Base-by-base conservation (phyloP, 768 basidiomycete genomes). In the Rhodotorula sphaerocarpa region DNA sequence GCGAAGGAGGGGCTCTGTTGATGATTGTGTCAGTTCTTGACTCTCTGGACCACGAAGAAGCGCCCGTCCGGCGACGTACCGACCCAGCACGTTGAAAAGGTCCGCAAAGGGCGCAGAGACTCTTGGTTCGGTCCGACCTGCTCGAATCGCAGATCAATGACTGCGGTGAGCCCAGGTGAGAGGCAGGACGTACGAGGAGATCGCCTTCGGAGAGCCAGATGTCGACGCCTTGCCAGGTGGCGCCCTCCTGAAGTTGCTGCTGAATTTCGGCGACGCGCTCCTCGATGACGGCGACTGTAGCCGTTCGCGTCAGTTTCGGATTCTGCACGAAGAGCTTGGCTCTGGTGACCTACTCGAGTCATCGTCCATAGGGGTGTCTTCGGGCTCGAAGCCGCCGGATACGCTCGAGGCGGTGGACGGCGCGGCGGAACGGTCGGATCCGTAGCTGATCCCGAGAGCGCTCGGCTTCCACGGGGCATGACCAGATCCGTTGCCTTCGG, bases 131-230 rank as follows among this genome's bases (percentile, higher is more conserved):
- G 5, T 0, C 51, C 66, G 28, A 67, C 61, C 66, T 67, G 59
- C 2, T 5, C 1, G 45, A 20, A 7, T 5, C 6, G 23, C 5
- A 15, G 7, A 56, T 57, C 50, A 61, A 46, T 11, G 15, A 3
- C n/a, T 21, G 41, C 21, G 27, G 7, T 20, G 41, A 28, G 33
- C 0, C 20, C 1, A 25, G 21, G 44, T 31, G 4, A 25, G 45
- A 23, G 14, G 25, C 3, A 20, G 14, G 21, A 21, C 55, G n/a
- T 15, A 67, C 66, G 51, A 67, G 58, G 0, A 67, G 34, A 28
- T 67, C 66, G 2, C 58, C 61, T 27, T 67, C 56, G 6, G 54
- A 55, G 21, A 67, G 55, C 55, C 50, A 60, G 34, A 67, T 3
- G 23, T 63, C 61, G 50, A 55, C 50, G 1, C 18, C 33, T 3